Evolutionary conservation across 179 eudicot species (phyloP).

Genomic region (Corrigiola litoralis): DNA sequence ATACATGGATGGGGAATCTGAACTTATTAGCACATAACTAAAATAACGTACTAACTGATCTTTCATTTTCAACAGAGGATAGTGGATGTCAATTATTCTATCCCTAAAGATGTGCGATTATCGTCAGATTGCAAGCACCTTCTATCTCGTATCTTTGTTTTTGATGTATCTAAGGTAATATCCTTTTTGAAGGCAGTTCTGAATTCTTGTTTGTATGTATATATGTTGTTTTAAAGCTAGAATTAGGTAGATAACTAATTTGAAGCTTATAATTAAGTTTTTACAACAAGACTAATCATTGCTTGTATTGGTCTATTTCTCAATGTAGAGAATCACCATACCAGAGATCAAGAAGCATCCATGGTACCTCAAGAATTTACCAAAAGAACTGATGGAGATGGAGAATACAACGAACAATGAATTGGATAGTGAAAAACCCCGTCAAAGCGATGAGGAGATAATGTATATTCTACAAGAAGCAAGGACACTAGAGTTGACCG

Average conservation of each 20-base stretch:
- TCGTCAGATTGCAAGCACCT: constrained; percentile 36
- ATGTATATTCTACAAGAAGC: constrained; percentile 50
- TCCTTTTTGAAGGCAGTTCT: background rate
- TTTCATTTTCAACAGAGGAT: constrained; percentile 37
- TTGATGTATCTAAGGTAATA: constrained; percentile 65
- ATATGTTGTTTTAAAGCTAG: no score
- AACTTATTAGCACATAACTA: no score
- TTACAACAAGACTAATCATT: background rate
- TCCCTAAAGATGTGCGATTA: constrained; percentile 46
- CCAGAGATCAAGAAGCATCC: constrained; percentile 74
- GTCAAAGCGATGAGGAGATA: constrained; percentile 61
- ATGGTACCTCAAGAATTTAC: constrained; percentile 58
- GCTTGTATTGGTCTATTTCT: background rate
- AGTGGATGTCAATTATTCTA: constrained; percentile 42
- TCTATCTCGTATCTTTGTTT: constrained; percentile 37
- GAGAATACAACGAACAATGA: constrained; percentile 36
- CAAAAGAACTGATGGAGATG: constrained; percentile 47
- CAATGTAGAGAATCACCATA: constrained; percentile 62
- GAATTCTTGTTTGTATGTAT: no score
- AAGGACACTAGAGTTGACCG: constrained; percentile 38
- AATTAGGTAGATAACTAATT: no score
- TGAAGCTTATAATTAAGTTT: no score
- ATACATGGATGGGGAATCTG: no score
- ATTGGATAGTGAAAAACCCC: constrained; percentile 4
- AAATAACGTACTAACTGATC: background rate